Evolutionary conservation across 2,329 filamentous ascomycete genomes (phyloP).

Genomic region (Cryphonectria carpinicola): DNA sequence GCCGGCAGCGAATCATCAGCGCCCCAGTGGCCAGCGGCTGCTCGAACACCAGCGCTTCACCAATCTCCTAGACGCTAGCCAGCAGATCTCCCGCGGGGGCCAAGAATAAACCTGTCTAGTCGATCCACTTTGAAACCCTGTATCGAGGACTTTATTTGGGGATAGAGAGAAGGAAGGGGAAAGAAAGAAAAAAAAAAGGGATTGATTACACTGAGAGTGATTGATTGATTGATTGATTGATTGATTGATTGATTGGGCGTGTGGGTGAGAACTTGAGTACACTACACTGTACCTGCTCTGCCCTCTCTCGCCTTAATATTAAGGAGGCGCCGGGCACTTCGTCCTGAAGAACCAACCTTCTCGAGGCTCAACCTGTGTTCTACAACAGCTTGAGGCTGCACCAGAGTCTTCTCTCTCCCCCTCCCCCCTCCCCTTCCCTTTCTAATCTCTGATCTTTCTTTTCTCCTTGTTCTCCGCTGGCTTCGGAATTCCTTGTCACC

Average conservation of each 20-base stretch:
- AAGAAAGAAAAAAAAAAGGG: no score
- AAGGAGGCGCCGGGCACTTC: not conserved
- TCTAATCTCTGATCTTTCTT: not conserved
- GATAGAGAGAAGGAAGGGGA: no score
- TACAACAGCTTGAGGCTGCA: slow-evolving; percentile 25
- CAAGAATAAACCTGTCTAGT: slow-evolving; percentile 21
- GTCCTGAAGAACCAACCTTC: not conserved
- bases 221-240: not conserved
- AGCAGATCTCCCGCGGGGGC: slow-evolving; percentile 13
- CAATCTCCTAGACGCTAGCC: slow-evolving; percentile 29
- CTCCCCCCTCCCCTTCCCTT: not conserved
- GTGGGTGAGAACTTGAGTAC: not conserved
- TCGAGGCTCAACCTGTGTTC: slow-evolving; percentile 8
- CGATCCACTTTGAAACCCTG: slow-evolving; percentile 20
- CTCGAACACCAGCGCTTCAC: slow-evolving; percentile 28
- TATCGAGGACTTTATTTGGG: slow-evolving; percentile 4
- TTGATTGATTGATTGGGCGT: not conserved
- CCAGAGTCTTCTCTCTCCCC: not conserved
- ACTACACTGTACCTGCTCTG: not conserved
- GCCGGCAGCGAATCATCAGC: slow-evolving; percentile 26
- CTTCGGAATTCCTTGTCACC: slow-evolving; percentile 23
- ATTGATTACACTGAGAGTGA: not conserved
- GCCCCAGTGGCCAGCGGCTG: slow-evolving; percentile 25
- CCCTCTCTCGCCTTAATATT: slow-evolving; percentile 2
- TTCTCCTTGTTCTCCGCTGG: slow-evolving; percentile 22